Evolutionary conservation across 108 stramenopile species (phyloP).

Genomic region (Stephanodiscus minutulus): DNA sequence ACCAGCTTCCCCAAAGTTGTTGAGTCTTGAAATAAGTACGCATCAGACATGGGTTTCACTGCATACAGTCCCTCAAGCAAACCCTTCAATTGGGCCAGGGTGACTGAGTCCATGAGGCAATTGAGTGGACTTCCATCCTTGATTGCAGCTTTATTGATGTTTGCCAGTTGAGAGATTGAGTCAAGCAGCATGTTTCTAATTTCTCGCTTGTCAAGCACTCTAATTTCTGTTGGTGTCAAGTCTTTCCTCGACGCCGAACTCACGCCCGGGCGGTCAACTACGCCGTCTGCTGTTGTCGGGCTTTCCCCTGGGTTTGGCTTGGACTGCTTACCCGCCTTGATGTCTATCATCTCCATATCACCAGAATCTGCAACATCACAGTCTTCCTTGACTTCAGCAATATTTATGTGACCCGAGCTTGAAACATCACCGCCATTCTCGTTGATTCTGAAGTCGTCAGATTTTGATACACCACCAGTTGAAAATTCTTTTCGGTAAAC

Average conservation of each 20-base stretch:
- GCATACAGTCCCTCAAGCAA: slow-evolving; percentile 69
- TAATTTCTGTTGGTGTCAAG: slow-evolving; percentile 33
- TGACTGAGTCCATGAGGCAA: slow-evolving; percentile 81
- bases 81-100: slow-evolving; percentile 86
- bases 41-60: slow-evolving; percentile 75
- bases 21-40: slow-evolving; percentile 84
- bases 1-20: slow-evolving; percentile 76
- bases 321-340: slow-evolving; percentile 15
- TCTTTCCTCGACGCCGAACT: neutral
- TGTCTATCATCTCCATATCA: neutral
- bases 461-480: neutral
- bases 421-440: neutral
- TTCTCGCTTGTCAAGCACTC: slow-evolving; percentile 57
- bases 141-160: slow-evolving; percentile 58
- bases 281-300: neutral
- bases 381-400: neutral
- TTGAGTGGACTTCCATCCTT: slow-evolving; percentile 61
- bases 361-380: neutral
- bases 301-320: neutral
- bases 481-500: slow-evolving; percentile 65
- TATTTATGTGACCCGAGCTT: neutral
- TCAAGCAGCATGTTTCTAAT: slow-evolving; percentile 59
- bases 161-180: slow-evolving; percentile 61
- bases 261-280: too few relatives aligned
- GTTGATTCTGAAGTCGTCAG: neutral